Evolutionary conservation across 257 asterid genomes (phyloP).

Genomic region (Forsythia suspensa): DNA sequence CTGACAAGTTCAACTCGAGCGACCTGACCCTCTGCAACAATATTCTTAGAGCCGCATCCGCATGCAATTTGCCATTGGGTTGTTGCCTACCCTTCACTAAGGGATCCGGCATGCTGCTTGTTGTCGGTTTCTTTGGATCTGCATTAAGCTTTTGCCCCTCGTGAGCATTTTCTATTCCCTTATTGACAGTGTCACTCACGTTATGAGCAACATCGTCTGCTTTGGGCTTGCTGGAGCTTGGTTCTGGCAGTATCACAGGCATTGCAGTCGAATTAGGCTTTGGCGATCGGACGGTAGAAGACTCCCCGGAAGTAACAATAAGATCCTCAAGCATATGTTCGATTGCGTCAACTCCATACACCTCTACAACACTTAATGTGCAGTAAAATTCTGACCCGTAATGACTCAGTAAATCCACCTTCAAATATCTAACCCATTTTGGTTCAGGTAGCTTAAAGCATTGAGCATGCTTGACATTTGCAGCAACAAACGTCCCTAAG

Average conservation of each 20-base stretch:
- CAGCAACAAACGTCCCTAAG: constrained; percentile 75
- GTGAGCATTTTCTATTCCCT: constrained; percentile 38
- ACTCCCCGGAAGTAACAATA: constrained; percentile 58
- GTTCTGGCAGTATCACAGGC: constrained; percentile 43
- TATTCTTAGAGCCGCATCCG: constrained; percentile 89
- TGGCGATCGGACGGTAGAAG: constrained; percentile 38
- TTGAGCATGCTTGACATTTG: constrained; percentile 83
- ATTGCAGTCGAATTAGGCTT: constrained; percentile 47
- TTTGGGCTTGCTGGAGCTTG: constrained; percentile 33
- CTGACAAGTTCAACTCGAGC: constrained; percentile 74
- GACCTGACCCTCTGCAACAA: constrained; percentile 86
- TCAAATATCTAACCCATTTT: constrained; percentile 87
- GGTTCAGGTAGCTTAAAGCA: constrained; percentile 84
- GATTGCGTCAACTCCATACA: constrained; percentile 90
- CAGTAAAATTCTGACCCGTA: constrained; percentile 96
- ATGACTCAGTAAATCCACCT: constrained; percentile 69
- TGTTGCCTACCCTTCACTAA: constrained; percentile 50
- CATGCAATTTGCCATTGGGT: constrained; percentile 69
- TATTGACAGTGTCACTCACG: constrained; percentile 33
- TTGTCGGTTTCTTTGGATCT: constrained; percentile 44
- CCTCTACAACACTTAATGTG: constrained; percentile 83
- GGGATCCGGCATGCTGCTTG: constrained; percentile 44
- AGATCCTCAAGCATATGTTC: constrained; percentile 98
- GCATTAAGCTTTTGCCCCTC: constrained; percentile 37
- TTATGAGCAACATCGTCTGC: constrained; percentile 26